These are phyloP conservation scores for Solanum chilense DNA, from an alignment of 257 asterid genomes.

Conservation along the genomic window DNA sequence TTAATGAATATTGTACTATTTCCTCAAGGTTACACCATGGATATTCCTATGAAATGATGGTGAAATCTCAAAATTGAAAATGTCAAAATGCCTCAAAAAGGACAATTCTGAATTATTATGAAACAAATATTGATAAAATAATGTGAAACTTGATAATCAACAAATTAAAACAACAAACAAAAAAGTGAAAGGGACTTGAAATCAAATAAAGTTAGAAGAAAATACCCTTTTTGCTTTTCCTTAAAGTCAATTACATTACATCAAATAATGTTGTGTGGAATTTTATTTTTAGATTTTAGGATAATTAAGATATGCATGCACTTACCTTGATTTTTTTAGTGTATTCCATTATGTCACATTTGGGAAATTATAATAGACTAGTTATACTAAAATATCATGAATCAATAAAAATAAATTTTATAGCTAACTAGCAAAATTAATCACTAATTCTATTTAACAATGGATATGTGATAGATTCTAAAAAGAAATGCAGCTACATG, in stretches of 20 bases:
- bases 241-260: background rate
- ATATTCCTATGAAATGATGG: constrained; percentile 19
- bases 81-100: constrained; percentile 10
- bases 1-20: constrained; percentile 7
- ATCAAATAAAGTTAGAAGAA: background rate
- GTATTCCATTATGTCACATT: background rate
- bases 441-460: background rate
- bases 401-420: background rate
- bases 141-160: background rate
- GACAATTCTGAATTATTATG: background rate
- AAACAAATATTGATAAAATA: background rate
- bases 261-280: background rate
- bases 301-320: background rate
- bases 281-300: background rate
- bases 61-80: constrained; percentile 5
- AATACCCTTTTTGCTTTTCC: background rate
- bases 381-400: background rate
- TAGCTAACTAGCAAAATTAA: background rate
- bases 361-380: background rate
- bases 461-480: background rate
- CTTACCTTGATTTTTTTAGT: background rate
- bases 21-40: background rate
- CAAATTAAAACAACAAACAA: background rate
- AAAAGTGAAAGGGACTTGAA: background rate
- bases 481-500: background rate